Conservation (phyloP, 2,329 filamentous ascomycete genomes). For the Decorospora gaudefroyi region DNA sequence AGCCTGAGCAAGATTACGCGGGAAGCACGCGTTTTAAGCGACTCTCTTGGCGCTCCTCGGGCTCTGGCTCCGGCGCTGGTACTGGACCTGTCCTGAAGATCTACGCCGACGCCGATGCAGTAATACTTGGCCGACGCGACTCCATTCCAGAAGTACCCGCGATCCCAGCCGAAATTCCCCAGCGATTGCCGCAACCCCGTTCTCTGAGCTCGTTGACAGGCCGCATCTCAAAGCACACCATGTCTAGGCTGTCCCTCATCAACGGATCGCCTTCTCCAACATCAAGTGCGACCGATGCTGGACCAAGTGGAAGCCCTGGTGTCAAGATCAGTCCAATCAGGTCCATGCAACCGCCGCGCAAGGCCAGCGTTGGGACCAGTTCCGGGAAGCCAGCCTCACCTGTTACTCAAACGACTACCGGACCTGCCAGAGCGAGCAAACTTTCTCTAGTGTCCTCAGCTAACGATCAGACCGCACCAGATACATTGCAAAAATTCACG, state of each 20-base stretch:
- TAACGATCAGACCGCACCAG: background rate
- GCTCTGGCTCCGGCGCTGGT: conserved; percentile 12
- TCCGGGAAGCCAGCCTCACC: conserved; percentile 2
- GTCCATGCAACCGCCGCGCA: conserved; percentile 30
- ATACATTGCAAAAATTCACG: background rate
- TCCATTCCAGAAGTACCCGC: conserved; percentile 16
- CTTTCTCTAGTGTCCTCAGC: background rate
- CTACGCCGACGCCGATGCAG: conserved; percentile 30
- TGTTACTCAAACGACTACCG: background rate
- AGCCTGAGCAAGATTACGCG: conserved; percentile 5
- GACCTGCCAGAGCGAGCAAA: background rate
- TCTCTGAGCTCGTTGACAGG: conserved; percentile 17
- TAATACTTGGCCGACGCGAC: conserved; percentile 22
- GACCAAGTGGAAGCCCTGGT: background rate
- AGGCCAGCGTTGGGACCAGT: conserved; percentile 4
- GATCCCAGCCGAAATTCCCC: conserved; percentile 2
- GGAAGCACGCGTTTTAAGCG: conserved; percentile 24
- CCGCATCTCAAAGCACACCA: conserved; percentile 16
- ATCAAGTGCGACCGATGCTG: conserved; percentile 5
- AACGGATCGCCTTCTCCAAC: conserved; percentile 12
- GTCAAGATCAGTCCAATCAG: conserved; percentile 28
- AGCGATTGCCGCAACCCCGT: conserved; percentile 3
- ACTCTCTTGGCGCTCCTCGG: conserved; percentile 24
- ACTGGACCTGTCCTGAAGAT: conserved; percentile 31
- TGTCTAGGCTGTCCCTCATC: conserved; percentile 10